Evolutionary conservation across 768 basidiomycete species (phyloP).

Genomic region (Mycena albidolilacea): DNA sequence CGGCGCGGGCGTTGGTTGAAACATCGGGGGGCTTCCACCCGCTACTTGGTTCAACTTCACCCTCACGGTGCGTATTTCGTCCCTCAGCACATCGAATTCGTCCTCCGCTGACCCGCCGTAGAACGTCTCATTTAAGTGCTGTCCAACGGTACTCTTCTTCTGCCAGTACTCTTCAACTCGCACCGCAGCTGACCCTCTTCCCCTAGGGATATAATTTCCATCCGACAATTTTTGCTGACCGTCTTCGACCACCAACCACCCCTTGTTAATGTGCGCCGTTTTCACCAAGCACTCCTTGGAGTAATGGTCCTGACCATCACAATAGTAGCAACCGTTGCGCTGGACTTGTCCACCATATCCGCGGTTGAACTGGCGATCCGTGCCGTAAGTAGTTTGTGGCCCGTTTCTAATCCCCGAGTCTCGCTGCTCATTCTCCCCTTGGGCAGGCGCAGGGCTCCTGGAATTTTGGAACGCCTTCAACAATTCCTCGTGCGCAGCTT

Average conservation of each 20-base stretch:
- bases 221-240: constrained; percentile 10
- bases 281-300: constrained; percentile 12
- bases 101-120: background rate
- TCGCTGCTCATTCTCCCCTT: background rate
- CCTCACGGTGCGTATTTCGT: background rate
- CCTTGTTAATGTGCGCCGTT: constrained; percentile 11
- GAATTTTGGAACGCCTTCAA: background rate
- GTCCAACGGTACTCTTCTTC: background rate
- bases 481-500: background rate
- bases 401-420: background rate
- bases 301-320: constrained; percentile 6
- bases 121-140: background rate
- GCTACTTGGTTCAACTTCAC: constrained; percentile 9
- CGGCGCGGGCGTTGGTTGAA: no score
- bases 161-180: constrained; percentile 25
- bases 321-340: constrained; percentile 8
- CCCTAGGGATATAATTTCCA: constrained; percentile 11
- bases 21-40: no score
- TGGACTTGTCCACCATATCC: background rate
- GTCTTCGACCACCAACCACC: background rate
- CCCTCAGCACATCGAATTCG: background rate
- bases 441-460: background rate
- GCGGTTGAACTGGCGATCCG: background rate
- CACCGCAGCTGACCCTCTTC: background rate
- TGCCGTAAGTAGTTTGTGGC: background rate